These are phyloP conservation scores for Tulasnella sp. DNA, from an alignment of 768 basidiomycete genomes.

Conservation along the genomic window DNA sequence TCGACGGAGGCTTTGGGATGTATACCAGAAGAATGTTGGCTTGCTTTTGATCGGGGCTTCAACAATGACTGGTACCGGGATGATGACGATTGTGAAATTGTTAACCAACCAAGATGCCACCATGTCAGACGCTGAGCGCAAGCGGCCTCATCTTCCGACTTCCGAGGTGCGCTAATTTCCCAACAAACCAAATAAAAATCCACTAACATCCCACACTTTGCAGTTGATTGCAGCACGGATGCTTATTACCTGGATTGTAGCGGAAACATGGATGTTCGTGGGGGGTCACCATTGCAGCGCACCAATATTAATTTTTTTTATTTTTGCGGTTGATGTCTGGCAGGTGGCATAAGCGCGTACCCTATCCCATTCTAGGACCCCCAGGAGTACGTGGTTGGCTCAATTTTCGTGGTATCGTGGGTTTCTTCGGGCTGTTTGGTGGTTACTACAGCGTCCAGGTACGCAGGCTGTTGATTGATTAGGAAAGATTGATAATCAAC, in stretches of 20 bases:
- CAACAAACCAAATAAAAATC: neutral
- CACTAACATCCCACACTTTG: neutral
- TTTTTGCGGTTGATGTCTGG: neutral
- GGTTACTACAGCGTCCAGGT: slow-evolving; percentile 28
- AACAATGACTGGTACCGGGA: neutral
- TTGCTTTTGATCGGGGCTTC: slow-evolving; percentile 19
- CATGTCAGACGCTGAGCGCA: neutral
- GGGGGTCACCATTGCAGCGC: neutral
- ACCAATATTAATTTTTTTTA: neutral
- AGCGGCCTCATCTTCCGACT: slow-evolving; percentile 5
- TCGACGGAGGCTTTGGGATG: neutral
- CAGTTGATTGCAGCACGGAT: slow-evolving; percentile 23
- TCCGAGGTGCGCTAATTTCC: neutral
- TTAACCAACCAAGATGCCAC: slow-evolving; percentile 4
- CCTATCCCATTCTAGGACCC: slow-evolving; percentile 24
- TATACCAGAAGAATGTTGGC: slow-evolving; percentile 20
- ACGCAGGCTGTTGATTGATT: neutral
- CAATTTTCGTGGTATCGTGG: neutral
- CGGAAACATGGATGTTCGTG: slow-evolving; percentile 24
- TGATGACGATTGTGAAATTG: slow-evolving; percentile 24
- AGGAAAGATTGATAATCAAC: neutral
- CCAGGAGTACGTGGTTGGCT: slow-evolving; percentile 16
- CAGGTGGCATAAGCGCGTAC: slow-evolving; percentile 18
- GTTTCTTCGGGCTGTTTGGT: slow-evolving; percentile 27
- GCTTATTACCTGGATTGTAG: neutral